Conservation (phyloP, 176 grass and related monocot species). For the Carex cristatella region DNA sequence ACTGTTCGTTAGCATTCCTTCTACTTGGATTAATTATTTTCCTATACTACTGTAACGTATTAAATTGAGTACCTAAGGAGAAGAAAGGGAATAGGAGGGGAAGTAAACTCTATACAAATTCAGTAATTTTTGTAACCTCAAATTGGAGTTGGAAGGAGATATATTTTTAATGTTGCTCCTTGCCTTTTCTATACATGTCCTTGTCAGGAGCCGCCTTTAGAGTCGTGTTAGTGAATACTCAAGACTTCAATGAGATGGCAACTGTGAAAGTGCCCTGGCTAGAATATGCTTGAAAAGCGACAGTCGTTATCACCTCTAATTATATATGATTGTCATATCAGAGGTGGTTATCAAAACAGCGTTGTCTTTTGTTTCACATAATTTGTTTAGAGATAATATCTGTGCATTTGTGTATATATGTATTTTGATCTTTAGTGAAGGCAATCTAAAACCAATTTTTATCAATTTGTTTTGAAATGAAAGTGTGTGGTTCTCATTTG, state of each 20-base stretch:
- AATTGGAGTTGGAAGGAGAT: too few species aligned
- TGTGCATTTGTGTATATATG: neutral
- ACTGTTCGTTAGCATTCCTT: neutral
- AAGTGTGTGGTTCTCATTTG: neutral
- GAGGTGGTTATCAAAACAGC: slow-evolving; percentile 4
- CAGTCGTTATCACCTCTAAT: neutral
- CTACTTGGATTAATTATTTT: neutral
- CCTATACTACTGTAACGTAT: neutral
- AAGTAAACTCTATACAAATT: too few species aligned
- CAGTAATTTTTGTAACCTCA: too few species aligned
- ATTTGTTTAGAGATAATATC: neutral
- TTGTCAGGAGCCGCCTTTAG: neutral
- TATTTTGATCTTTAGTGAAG: neutral
- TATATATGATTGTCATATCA: neutral
- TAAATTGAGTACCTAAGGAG: neutral
- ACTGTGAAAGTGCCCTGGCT: neutral
- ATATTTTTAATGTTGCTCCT: too few species aligned
- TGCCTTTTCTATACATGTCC: too few species aligned
- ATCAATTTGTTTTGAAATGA: neutral
- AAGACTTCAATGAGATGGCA: neutral
- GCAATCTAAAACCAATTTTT: neutral
- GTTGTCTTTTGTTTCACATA: neutral
- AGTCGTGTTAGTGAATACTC: neutral
- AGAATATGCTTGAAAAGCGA: neutral
- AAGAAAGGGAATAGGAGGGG: too few species aligned